These are phyloP conservation scores for Aspergillus leporis DNA, from an alignment of 495 filamentous ascomycete species.

Conservation along the genomic window DNA sequence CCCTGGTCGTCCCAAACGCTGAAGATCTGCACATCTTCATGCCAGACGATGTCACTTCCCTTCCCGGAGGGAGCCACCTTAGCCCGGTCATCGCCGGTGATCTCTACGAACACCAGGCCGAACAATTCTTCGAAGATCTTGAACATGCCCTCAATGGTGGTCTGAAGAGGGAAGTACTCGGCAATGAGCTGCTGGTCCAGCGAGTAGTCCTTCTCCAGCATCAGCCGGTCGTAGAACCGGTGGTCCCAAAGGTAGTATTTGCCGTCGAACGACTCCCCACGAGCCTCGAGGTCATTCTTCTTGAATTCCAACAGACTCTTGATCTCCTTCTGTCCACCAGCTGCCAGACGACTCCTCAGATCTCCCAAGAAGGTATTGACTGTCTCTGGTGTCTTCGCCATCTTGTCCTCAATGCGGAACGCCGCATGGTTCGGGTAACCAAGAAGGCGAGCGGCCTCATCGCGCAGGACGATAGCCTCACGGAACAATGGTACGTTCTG, in stretches of 20 bases:
- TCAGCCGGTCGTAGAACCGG: constrained; percentile 83
- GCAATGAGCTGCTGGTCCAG: constrained; percentile 88
- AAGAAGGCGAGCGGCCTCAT: constrained; percentile 87
- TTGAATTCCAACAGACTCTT: constrained; percentile 73
- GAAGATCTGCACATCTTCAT: constrained; percentile 68
- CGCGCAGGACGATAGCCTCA: constrained; percentile 83
- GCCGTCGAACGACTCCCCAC: constrained; percentile 60
- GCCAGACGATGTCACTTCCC: constrained; percentile 68
- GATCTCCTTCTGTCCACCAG: constrained; percentile 78
- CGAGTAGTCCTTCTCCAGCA: constrained; percentile 88
- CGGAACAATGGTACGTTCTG: constrained; percentile 83
- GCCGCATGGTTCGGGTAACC: constrained; percentile 92
- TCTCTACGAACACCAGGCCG: constrained; percentile 85
- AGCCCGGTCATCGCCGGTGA: constrained; percentile 60
- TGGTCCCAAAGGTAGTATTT: constrained; percentile 92
- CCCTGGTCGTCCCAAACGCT: constrained; percentile 70
- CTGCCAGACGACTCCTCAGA: constrained; percentile 68
- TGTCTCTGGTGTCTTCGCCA: constrained; percentile 89
- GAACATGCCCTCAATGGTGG: constrained; percentile 87
- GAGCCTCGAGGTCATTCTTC: constrained; percentile 67
- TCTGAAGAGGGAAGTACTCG: constrained; percentile 89
- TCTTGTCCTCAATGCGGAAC: constrained; percentile 92
- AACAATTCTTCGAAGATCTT: constrained; percentile 93
- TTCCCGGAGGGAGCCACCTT: constrained; percentile 56
- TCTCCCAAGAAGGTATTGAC: constrained; percentile 85